A percentile compares a stretch with the other conserved stretches of the same genome.
Evolutionary conservation across 2,329 filamentous ascomycete species (phyloP).

Genomic region (Diaporthe sp.): DNA sequence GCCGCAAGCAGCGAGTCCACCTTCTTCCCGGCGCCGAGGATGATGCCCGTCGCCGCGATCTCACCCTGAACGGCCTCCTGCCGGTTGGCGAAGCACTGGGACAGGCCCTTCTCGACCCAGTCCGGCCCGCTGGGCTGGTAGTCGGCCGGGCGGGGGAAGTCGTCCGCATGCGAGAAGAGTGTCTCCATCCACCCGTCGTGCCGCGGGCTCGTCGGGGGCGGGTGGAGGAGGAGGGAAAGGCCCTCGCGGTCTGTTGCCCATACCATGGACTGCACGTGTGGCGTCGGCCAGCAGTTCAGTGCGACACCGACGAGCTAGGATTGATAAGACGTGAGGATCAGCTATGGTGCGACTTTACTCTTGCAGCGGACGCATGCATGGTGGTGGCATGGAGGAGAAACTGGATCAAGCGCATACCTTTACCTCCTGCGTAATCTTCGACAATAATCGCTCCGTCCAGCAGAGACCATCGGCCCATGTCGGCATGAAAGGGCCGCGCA

Average conservation of each 20-base stretch:
- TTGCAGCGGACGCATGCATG: neutral
- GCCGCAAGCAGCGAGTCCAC: neutral
- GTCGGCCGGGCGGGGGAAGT: neutral
- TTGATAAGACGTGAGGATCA: neutral
- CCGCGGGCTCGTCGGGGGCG: conserved; percentile 35
- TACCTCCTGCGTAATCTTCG: conserved; percentile 41
- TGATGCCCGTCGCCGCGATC: neutral
- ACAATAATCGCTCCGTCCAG: conserved; percentile 45
- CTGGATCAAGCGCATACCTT: conserved; percentile 37
- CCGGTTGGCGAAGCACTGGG: neutral
- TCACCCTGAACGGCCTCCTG: neutral
- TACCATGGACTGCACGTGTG: conserved; percentile 46
- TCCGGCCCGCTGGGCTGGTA: neutral
- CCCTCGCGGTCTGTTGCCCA: conserved; percentile 45
- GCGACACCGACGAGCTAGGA: conserved; percentile 47
- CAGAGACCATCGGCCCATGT: conserved; percentile 41
- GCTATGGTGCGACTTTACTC: neutral
- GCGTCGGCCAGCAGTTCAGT: conserved; percentile 42
- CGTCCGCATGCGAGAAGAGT: neutral
- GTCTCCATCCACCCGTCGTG: conserved; percentile 35
- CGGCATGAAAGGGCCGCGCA: conserved; percentile 46
- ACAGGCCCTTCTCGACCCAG: neutral
- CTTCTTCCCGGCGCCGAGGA: neutral
- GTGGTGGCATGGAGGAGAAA: neutral
- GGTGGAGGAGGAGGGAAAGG: conserved; percentile 43